phyloP scores from a whole-genome alignment of 441 rosid species.

The Gossypium schwendimanii region DNA sequence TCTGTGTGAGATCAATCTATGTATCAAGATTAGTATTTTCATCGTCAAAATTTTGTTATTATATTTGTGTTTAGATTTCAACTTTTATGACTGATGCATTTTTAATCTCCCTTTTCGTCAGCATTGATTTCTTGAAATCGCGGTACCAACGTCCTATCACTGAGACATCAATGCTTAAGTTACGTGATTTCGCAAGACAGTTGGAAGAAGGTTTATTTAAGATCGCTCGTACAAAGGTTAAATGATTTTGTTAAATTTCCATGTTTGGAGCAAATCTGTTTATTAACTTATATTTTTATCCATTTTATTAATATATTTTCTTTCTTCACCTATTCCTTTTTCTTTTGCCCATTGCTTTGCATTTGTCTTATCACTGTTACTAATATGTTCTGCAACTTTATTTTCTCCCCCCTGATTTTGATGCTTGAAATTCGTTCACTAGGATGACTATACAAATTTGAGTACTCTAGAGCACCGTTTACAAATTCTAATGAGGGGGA shows the following conservation, averaged over 20 bases:
- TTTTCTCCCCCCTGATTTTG: slow-evolving; percentile 4
- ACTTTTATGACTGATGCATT: neutral
- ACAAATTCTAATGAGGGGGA: slow-evolving; percentile 43
- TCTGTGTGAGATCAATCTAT: neutral
- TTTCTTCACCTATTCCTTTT: neutral
- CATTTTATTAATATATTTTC: neutral
- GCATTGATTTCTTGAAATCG: slow-evolving; percentile 47
- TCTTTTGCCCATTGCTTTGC: neutral
- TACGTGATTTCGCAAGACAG: slow-evolving; percentile 69
- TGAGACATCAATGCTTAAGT: slow-evolving; percentile 48
- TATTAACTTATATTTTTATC: neutral
- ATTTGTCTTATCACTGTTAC: neutral
- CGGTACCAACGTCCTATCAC: slow-evolving; percentile 42
- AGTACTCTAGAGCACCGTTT: slow-evolving; percentile 69
- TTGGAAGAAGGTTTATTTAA: slow-evolving; percentile 87
- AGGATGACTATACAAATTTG: slow-evolving; percentile 82
- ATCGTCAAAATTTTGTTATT: neutral
- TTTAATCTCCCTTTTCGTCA: slow-evolving; percentile 27
- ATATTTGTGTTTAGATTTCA: neutral
- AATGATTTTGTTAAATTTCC: neutral
- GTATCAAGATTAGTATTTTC: neutral
- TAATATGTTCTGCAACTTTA: neutral
- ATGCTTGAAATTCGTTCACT: slow-evolving; percentile 14
- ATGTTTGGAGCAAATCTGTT: neutral
- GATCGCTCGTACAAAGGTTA: slow-evolving; percentile 66